Conservation (phyloP, 148 eudicot genomes). For the Oxyria digyna region DNA sequence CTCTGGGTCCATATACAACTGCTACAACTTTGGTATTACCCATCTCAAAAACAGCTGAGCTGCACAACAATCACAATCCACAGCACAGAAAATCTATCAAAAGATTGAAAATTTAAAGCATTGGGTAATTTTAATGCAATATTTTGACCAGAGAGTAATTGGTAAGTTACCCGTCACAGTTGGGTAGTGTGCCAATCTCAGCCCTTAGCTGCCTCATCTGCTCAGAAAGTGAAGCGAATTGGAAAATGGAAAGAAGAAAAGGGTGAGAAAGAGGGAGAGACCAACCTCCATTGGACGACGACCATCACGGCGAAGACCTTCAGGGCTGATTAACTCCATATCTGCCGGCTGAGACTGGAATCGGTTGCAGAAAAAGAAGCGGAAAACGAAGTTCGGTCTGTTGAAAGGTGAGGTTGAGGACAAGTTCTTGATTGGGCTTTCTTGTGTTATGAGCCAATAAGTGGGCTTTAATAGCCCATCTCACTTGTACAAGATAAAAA, state of each 20-base stretch:
- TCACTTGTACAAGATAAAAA: too few relatives aligned
- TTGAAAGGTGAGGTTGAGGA: too few relatives aligned
- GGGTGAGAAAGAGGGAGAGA: conserved; percentile 1
- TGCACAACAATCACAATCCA: conserved; percentile 12
- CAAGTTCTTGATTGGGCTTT: too few relatives aligned
- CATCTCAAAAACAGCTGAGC: conserved; percentile 93
- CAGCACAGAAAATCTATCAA: conserved; percentile 10
- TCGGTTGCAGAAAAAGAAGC: too few relatives aligned
- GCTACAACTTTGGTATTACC: conserved; percentile 97
- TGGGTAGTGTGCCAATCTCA: conserved; percentile 57
- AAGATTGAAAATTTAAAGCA: background rate
- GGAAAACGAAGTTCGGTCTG: too few relatives aligned
- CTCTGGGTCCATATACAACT: conserved; percentile 93
- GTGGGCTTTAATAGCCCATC: too few relatives aligned
- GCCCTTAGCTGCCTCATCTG: conserved; percentile 89
- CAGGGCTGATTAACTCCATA: conserved; percentile 88
- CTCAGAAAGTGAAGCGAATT: background rate
- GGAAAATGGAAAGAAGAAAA: background rate
- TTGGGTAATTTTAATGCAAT: background rate
- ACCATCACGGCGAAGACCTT: conserved; percentile 86
- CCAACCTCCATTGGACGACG: conserved; percentile 79
- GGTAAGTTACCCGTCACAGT: conserved; percentile 55
- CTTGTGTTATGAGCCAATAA: too few relatives aligned
- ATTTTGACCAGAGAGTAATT: background rate
- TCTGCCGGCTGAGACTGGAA: too few relatives aligned